These are phyloP conservation scores for Periconia sp. DNA, from an alignment of 2,329 filamentous ascomycete species.

Conservation along the genomic window DNA sequence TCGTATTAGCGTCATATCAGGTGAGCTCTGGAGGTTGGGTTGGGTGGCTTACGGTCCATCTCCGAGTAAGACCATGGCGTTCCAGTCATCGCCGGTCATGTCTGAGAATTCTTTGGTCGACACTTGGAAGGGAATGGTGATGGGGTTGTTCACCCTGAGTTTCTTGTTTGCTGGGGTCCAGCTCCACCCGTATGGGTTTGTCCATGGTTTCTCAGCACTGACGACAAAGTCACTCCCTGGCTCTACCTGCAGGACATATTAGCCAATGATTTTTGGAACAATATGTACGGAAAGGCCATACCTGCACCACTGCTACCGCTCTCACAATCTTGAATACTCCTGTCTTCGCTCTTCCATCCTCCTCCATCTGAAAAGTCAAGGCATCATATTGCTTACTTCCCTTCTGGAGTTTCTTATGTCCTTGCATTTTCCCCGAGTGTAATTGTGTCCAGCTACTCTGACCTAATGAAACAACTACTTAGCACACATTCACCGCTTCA, in stretches of 20 bases:
- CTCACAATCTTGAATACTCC: constrained; percentile 1
- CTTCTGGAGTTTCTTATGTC: neutral
- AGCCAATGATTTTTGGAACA: no score
- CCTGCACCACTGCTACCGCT: neutral
- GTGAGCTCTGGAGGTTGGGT: no score
- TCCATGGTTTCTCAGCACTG: constrained; percentile 1
- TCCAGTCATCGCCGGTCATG: neutral
- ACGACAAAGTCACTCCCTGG: neutral
- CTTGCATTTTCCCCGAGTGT: constrained; percentile 1
- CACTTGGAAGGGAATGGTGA: neutral
- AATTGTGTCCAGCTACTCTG: constrained; percentile 1
- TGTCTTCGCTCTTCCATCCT: constrained; percentile 2
- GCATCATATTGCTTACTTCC: neutral
- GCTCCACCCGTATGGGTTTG: neutral
- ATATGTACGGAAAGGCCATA: no score
- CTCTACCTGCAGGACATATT: no score
- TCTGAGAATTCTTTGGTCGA: neutral
- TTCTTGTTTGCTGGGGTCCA: constrained; percentile 2
- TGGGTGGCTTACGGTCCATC: neutral
- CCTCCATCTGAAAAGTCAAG: constrained; percentile 2
- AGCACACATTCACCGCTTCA: no score
- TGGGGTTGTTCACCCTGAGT: neutral
- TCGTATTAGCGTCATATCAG: no score
- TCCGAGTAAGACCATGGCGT: constrained; percentile 1
- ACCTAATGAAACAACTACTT: no score